phyloP scores from a whole-genome alignment of 2,329 filamentous ascomycete genomes.

The Venturia aucupariae region DNA sequence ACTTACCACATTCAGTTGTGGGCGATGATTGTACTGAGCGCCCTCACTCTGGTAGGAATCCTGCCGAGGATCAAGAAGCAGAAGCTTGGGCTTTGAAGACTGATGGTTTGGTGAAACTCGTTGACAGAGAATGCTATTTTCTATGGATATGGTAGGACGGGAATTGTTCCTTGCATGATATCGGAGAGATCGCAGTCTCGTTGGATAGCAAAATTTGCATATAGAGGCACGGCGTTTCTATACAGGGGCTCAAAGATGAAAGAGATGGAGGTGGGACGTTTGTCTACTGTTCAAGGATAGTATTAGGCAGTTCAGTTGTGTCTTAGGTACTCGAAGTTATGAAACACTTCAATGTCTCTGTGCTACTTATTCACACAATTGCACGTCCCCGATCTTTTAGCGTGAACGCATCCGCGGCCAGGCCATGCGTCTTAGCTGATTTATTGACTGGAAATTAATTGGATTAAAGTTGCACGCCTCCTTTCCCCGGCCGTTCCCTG shows the following conservation, averaged over 20 bases:
- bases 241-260: not conserved
- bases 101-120: not conserved
- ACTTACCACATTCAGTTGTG: constrained; percentile 66
- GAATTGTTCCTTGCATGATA: not conserved
- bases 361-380: not conserved
- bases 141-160: not conserved
- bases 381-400: not conserved
- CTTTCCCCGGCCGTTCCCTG: not conserved
- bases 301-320: too few species aligned
- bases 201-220: not conserved
- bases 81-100: constrained; percentile 57
- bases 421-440: not conserved
- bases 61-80: constrained; percentile 70
- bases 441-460: constrained; percentile 9
- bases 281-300: not conserved
- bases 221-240: not conserved
- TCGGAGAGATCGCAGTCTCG: not conserved
- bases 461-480: not conserved
- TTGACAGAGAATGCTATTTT: not conserved
- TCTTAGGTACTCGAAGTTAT: not conserved
- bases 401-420: not conserved
- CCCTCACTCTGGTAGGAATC: constrained; percentile 62
- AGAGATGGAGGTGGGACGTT: not conserved
- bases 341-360: not conserved
- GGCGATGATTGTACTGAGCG: constrained; percentile 57